A percentile compares a stretch with the other conserved stretches of the same genome.
Conservation (phyloP, 164 flowering plant species). For the Liriodendron chinense region DNA sequence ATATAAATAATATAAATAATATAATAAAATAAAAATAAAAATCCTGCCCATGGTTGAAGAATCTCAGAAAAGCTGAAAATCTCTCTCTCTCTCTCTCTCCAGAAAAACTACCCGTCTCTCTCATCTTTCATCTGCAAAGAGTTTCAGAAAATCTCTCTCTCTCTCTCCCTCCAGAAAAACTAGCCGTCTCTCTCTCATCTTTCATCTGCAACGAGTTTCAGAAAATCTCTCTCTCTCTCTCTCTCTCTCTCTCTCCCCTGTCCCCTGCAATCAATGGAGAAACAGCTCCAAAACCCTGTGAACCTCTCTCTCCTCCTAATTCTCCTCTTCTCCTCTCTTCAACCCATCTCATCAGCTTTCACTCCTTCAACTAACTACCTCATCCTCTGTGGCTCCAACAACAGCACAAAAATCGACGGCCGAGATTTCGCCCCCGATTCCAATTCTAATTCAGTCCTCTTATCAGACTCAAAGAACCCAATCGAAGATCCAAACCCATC, state of each 20-base stretch:
- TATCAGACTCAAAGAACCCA: background rate
- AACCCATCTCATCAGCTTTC: background rate
- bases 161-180: too few relatives aligned
- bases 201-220: too few relatives aligned
- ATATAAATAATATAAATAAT: too few relatives aligned
- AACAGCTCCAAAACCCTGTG: background rate
- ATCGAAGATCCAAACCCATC: conserved; percentile 1
- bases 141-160: too few relatives aligned
- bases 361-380: conserved; percentile 30
- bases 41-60: too few relatives aligned
- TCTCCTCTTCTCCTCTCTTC: background rate
- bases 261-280: conserved; percentile 10
- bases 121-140: too few relatives aligned
- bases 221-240: too few relatives aligned
- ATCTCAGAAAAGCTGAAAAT: too few relatives aligned
- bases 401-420: conserved; percentile 30
- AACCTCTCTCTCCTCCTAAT: background rate
- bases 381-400: conserved; percentile 65
- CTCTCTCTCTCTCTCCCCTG: background rate
- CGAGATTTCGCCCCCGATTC: conserved; percentile 10
- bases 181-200: too few relatives aligned
- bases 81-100: too few relatives aligned
- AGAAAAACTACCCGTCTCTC: too few relatives aligned
- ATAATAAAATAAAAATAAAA: too few relatives aligned
- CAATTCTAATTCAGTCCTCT: background rate